Evolutionary conservation across 2,329 filamentous ascomycete species (phyloP).

Genomic region (Dryadomyces quercivorus): DNA sequence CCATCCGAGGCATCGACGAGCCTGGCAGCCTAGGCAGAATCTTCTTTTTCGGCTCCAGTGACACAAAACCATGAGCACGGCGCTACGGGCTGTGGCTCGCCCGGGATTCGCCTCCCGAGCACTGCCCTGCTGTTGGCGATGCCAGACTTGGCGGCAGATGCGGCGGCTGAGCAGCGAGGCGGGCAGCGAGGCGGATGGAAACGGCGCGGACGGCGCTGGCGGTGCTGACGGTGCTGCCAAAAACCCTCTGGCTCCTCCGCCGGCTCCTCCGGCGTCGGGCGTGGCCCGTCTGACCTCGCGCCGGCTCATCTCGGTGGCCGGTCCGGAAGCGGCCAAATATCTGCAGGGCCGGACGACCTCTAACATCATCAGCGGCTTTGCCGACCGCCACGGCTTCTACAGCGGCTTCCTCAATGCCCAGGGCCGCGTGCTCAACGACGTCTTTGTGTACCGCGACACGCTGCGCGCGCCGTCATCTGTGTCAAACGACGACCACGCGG

Average conservation of each 20-base stretch:
- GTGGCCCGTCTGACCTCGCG: constrained; percentile 56
- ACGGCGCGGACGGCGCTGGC: too few relatives aligned
- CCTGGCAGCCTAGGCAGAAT: too few relatives aligned
- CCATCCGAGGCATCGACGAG: too few relatives aligned
- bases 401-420: constrained; percentile 75
- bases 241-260: constrained; percentile 3
- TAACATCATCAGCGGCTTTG: constrained; percentile 35
- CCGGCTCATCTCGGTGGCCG: constrained; percentile 65
- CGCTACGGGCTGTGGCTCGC: not conserved
- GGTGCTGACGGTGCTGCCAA: too few relatives aligned
- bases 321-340: constrained; percentile 69
- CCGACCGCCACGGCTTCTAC: constrained; percentile 49
- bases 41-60: not conserved
- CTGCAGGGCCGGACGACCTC: constrained; percentile 80
- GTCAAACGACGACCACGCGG: constrained; percentile 18
- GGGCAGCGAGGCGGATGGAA: too few relatives aligned
- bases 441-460: constrained; percentile 67
- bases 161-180: not conserved
- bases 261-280: constrained; percentile 32
- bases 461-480: constrained; percentile 11
- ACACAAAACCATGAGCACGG: not conserved
- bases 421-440: constrained; percentile 77
- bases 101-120: not conserved
- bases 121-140: not conserved
- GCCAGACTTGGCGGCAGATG: not conserved